Percentiles rank a stretch among this genome's conserved stretches.
These are phyloP conservation scores for Ascochyta fabae DNA, from an alignment of 2,329 filamentous ascomycete genomes.

Conservation along the genomic window DNA sequence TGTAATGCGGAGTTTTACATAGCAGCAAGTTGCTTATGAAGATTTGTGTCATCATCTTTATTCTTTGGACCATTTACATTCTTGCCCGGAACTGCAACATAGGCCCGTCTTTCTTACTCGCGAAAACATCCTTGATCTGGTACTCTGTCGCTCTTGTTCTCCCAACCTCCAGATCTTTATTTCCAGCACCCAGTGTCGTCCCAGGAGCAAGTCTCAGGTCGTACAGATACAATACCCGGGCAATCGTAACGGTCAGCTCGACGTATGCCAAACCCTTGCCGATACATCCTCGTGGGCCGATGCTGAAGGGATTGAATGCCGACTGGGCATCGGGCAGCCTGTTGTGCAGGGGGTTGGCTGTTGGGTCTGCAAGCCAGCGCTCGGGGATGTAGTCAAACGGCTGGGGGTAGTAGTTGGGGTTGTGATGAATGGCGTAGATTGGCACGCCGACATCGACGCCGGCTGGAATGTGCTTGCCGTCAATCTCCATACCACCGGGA, in stretches of 20 bases:
- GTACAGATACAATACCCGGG: conserved; percentile 66
- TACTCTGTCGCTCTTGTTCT: conserved; percentile 60
- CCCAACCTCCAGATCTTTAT: conserved; percentile 40
- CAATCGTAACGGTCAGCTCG: conserved; percentile 69
- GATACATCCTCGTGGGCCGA: conserved; percentile 74
- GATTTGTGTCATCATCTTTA: background rate
- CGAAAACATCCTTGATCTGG: conserved; percentile 75
- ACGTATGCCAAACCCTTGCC: conserved; percentile 73
- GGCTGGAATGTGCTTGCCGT: conserved; percentile 45
- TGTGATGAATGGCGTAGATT: conserved; percentile 50
- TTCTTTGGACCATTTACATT: background rate
- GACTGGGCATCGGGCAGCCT: conserved; percentile 59
- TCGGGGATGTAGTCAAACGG: conserved; percentile 49
- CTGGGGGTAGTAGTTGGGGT: conserved; percentile 46
- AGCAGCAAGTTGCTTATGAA: background rate
- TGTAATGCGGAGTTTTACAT: background rate
- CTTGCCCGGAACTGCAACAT: conserved; percentile 62
- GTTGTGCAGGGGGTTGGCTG: conserved; percentile 37
- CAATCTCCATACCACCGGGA: conserved; percentile 46
- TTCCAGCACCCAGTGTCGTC: conserved; percentile 40
- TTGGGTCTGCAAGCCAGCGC: conserved; percentile 46
- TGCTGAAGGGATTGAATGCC: conserved; percentile 77
- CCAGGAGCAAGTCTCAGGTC: conserved; percentile 57
- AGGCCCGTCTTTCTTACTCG: conserved; percentile 74
- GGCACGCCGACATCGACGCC: conserved; percentile 48